Conservation (phyloP, 352 stramenopile species). For the Phytopythium boreale region DNA sequence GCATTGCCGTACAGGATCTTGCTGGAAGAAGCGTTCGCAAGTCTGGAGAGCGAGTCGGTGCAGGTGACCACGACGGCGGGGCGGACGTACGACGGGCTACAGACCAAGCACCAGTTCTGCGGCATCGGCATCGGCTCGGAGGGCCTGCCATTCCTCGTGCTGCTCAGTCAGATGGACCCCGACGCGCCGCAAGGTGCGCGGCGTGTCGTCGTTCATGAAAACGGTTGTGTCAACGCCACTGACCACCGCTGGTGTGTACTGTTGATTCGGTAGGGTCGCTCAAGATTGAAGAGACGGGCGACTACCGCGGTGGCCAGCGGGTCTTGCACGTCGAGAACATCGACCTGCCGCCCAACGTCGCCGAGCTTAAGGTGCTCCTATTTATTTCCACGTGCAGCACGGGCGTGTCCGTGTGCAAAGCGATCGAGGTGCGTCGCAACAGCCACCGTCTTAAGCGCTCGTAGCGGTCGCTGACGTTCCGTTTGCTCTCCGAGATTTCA, state of each 20-base stretch:
- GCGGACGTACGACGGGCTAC: conserved; percentile 25
- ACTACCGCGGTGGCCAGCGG: conserved; percentile 7
- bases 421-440: conserved; percentile 24
- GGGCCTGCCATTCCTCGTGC: conserved; percentile 40
- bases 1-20: conserved; percentile 32
- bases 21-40: conserved; percentile 47
- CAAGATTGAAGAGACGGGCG: conserved; percentile 13
- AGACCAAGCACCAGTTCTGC: conserved; percentile 23
- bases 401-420: conserved; percentile 23
- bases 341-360: conserved; percentile 32
- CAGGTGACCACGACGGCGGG: conserved; percentile 32
- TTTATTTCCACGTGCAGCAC: conserved; percentile 31
- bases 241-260: not conserved
- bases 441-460: not conserved
- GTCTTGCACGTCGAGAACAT: conserved; percentile 24
- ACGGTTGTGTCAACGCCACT: not conserved
- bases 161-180: conserved; percentile 54
- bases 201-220: not conserved
- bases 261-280: conserved; percentile 19
- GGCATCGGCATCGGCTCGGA: conserved; percentile 37
- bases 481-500: conserved; percentile 8
- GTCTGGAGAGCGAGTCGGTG: conserved; percentile 25
- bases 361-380: conserved; percentile 31
- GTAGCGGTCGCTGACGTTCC: not conserved
- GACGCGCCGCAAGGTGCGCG: conserved; percentile 12